Evolutionary conservation across 306 rosid species (phyloP), one percentile per base, ranked within the genome.

Genomic region (Quercus bicolor): DNA sequence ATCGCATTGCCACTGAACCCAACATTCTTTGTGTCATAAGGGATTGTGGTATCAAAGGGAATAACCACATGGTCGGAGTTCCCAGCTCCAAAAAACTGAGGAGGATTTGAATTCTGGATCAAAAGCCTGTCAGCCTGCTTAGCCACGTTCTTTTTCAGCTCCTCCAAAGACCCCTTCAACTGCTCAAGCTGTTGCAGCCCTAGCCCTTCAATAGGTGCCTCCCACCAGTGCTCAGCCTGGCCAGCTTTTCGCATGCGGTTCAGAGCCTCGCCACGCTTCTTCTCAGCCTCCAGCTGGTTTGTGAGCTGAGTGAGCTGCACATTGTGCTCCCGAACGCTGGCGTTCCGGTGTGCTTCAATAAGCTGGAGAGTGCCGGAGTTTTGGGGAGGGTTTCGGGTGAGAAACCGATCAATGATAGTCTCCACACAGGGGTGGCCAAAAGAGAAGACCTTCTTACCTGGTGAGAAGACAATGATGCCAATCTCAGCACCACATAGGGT

Each of bases 371-470:
- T 84, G 28, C 85, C 87, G 0, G 87, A 78, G 65, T 3, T 28
- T 14, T 13, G 70, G 1, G 83, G 72, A 0, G 87, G 76, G 61
- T 81, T 86, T 23, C 61, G 37, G 51, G 78, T 40, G 0, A 84
- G 74, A 79, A 68, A 86, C 24, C 86, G 74, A 2, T 81, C 77
- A 0, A 82, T 64, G 4, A 90, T 78, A 1, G 62, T 8, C 11
- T 88, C 82, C 7, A 88, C 89, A 1, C 84, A 20, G 0, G 90
- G 92, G 60, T 90, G 91, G 45, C 92, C 92, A 7, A 88, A 88
- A 45, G 94, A 90, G 83, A 83, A 90, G 5, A 86, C 90, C 69
- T 83, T 90, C 72, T 70, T 78, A 0, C 90, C 91, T 0, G 91
- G 90, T 0, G 94, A 90, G 82, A 90, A 90, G 18, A 88, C 90